Conservation (phyloP, 805 yeast species). For the Starmera pachycereana region DNA sequence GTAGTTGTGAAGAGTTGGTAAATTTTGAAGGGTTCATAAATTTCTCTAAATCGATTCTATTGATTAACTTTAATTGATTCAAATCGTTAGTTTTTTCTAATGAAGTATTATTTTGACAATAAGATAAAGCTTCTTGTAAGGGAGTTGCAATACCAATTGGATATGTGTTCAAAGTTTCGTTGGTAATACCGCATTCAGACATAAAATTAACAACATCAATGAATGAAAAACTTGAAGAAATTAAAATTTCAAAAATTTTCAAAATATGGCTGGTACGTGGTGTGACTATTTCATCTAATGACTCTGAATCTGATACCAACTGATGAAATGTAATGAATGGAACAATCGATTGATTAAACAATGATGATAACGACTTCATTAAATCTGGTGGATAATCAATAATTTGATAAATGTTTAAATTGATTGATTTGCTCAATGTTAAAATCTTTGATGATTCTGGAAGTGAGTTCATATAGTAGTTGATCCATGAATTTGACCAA, state of each 20-base stretch:
- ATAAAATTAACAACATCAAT: slow-evolving; percentile 51
- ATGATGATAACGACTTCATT: slow-evolving; percentile 42
- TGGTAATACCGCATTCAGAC: slow-evolving; percentile 43
- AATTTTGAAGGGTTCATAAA: slow-evolving; percentile 3
- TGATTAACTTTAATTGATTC: slow-evolving; percentile 46
- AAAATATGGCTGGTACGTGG: slow-evolving; percentile 56
- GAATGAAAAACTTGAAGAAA: slow-evolving; percentile 41
- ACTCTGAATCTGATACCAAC: slow-evolving; percentile 50
- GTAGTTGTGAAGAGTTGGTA: neutral
- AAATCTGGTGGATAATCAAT: slow-evolving; percentile 52
- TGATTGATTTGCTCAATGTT: slow-evolving; percentile 24
- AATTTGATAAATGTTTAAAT: slow-evolving; percentile 2
- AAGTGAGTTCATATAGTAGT: slow-evolving; percentile 36
- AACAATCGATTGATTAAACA: slow-evolving; percentile 32
- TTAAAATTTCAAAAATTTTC: slow-evolving; percentile 51
- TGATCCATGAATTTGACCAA: slow-evolving; percentile 61
- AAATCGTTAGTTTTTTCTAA: slow-evolving; percentile 29
- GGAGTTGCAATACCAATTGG: slow-evolving; percentile 69
- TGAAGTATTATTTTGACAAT: slow-evolving; percentile 44
- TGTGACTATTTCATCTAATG: slow-evolving; percentile 47
- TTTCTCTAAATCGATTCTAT: slow-evolving; percentile 49
- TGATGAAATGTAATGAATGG: slow-evolving; percentile 60
- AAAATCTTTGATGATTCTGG: slow-evolving; percentile 26
- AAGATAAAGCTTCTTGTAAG: slow-evolving; percentile 46
- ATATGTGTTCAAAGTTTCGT: slow-evolving; percentile 48